Evolutionary conservation across 495 filamentous ascomycete species (phyloP), one percentile per base, ranked within the genome.

Genomic region (Glarea lozoyensis): DNA sequence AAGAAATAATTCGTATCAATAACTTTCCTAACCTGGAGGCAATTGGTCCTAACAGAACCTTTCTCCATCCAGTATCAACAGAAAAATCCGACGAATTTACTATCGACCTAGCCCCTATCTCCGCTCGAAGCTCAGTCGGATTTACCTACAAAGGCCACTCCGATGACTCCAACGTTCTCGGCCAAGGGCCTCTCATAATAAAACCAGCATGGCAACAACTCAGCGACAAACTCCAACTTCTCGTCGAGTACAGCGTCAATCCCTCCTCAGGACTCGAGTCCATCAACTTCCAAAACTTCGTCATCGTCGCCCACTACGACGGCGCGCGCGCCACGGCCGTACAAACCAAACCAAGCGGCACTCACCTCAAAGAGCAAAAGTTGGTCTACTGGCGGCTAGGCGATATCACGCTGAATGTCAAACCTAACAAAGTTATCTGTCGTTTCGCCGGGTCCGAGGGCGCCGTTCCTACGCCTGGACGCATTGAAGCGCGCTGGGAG

Each of bases 81-180:
- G 81, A 86, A 27, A 81, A 72, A 43, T 68, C 84, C 7, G 92
- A 90, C 33, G 84, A 92, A 55, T 99, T 94, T 62, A 73, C 67
- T 3, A 64, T 97, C 32, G 76, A 84, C 49, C 73, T 95, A 40
- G 69, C 76, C 36, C 25, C 40, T 10, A 46, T 53, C 10, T 43
- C 37, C 17, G 21, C 46, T 3, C 82, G 77, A 43, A 81, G 85
- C 10, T 72, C 83, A 0, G 80, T 92, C 2, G 92, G 86, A 22
- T 98, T 98, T 68, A 95, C 90, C 47, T 98, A 97, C 58, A 84
- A 90, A 60, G 66, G 95, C n/a, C 87, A 94, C 50, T 58, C 88
- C 21, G 82, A 92, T 21, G 70, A 71, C 33, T 48, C 63, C 13
- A 75, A 75, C 41, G 62, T 77, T 11, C 67, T 73, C 19, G 57